Evolutionary conservation across 164 flowering plant species (phyloP).

Genomic region (Annona cherimola): DNA sequence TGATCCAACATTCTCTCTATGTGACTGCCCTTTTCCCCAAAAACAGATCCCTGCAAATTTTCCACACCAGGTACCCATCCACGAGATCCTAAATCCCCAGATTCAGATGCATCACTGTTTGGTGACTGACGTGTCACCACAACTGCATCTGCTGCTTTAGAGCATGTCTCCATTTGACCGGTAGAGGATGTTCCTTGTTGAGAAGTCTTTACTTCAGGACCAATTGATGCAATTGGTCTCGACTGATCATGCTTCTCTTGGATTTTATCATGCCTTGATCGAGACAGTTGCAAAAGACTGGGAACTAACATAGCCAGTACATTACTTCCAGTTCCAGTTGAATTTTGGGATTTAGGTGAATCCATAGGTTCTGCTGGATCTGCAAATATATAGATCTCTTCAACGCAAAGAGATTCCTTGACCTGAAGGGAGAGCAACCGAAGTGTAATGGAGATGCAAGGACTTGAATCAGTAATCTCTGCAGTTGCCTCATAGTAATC

Average conservation of each 20-base stretch:
- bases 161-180: conserved; percentile 15
- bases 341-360: conserved; percentile 17
- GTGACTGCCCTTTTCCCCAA: conserved; percentile 12
- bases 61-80: conserved; percentile 15
- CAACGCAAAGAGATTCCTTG: conserved; percentile 46
- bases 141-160: conserved; percentile 4
- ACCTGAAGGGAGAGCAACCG: conserved; percentile 73
- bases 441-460: conserved; percentile 62
- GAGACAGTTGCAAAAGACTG: conserved; percentile 63
- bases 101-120: conserved; percentile 6
- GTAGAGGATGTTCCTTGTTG: conserved; percentile 17
- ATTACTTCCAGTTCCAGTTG: conserved; percentile 52
- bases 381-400: conserved; percentile 75
- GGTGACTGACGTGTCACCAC: conserved; percentile 2
- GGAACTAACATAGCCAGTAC: conserved; percentile 85
- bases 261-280: conserved; percentile 20
- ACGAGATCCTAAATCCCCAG: conserved; percentile 6
- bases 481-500: conserved; percentile 87
- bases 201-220: conserved; percentile 6
- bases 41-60: conserved; percentile 14
- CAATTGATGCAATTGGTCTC: conserved; percentile 13
- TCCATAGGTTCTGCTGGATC: conserved; percentile 49
- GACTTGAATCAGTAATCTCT: conserved; percentile 63
- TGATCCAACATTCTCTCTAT: conserved; percentile 53
- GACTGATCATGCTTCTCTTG: conserved; percentile 19